Evolutionary conservation across 257 asterid genomes (phyloP).

Genomic region (Scutellaria minor): DNA sequence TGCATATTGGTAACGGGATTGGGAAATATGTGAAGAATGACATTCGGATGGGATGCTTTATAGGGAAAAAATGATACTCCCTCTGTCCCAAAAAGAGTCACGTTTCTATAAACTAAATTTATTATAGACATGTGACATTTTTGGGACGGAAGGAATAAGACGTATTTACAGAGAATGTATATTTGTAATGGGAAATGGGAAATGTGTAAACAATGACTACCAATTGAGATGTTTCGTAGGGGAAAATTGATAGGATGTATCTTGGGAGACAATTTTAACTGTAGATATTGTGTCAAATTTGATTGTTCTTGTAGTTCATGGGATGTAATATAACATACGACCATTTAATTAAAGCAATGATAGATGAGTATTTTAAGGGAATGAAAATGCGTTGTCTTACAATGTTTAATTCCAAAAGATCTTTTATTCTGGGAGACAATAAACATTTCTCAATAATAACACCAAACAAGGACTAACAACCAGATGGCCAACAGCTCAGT

Average conservation of each 20-base stretch:
- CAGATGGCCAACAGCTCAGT: conserved; percentile 26
- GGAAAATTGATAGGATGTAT: neutral
- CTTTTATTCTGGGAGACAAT: neutral
- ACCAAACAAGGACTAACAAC: conserved; percentile 8
- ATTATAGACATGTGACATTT: too few relatives aligned
- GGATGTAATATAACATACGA: neutral
- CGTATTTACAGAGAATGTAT: too few relatives aligned
- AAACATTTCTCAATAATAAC: conserved; percentile 6
- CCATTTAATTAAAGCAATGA: neutral
- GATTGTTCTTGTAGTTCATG: neutral
- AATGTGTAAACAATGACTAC: too few relatives aligned
- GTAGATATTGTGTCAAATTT: neutral
- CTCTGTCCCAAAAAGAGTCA: too few relatives aligned
- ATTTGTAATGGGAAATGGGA: too few relatives aligned
- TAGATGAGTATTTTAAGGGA: neutral
- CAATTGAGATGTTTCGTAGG: neutral
- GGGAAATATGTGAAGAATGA: neutral
- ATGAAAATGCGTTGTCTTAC: neutral
- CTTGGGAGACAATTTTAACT: neutral
- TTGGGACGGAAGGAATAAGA: too few relatives aligned
- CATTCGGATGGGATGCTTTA: neutral
- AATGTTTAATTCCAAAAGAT: neutral
- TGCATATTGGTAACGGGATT: neutral
- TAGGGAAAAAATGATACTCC: too few relatives aligned
- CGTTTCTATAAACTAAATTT: too few relatives aligned